Base-by-base conservation (phyloP, 805 yeast genomes). In the Metschnikowia hibisci region DNA sequence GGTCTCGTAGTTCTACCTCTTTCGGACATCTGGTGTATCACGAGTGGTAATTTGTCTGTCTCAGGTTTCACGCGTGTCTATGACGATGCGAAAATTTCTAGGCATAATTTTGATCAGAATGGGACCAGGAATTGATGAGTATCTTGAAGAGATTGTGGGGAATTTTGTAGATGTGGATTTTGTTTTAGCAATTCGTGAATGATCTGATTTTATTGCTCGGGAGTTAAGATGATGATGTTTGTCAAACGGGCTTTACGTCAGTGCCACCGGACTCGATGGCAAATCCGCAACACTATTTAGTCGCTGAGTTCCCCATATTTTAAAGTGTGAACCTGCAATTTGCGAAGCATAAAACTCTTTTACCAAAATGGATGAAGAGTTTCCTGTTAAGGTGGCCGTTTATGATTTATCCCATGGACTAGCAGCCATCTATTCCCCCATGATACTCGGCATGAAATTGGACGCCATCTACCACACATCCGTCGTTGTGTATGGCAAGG, bases 381-480 rank as follows among this genome's bases (percentile, higher is more conserved):
- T 41, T 43, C 63, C 70, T 4, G 84, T 80, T 8, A 61, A 77
- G 50, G 72, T 80, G 3, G 76, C 78, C 53, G 82, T 82, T 9
- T 82, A 82, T 52, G 88, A 82, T 51, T 69, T 82, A 15, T 77
- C 85, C 1, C 71, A 66, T 25, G 87, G 87, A 0, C 56, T 82
- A 46, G 88, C 88, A 4, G 66, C 72, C 9, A 52, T 66, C 15
- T 66, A 75, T 51, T 67, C 82, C 4, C 73, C 67, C 13, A 67
- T 69, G 60, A 53, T 82, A 7, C 58, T 82, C 2, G 87, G 87
- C 4, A 54, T 61, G n/a, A 53, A 58, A 6, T 56, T 79, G 7
- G 85, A 81, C 23, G 88, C 87, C 11, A 72, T 82, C 6, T 83
- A 82, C 69, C 88, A 82, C 57, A 81, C 87, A 0, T 71, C 80